Conservation (phyloP, 495 filamentous ascomycete genomes). For the Aspergillus egyptiacus region DNA sequence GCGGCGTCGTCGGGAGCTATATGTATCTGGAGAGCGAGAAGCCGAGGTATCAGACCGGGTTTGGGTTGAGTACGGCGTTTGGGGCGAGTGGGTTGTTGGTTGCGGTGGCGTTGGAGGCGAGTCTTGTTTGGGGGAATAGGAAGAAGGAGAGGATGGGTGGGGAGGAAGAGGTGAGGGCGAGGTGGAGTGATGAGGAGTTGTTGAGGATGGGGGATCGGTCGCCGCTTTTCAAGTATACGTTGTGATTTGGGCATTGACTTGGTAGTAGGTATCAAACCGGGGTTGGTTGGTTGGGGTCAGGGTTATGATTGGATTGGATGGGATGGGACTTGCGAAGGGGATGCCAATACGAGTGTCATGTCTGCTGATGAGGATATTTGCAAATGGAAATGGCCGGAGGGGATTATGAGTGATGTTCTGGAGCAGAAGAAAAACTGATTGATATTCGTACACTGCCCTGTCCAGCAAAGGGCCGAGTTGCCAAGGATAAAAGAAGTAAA, state of each 20-base stretch:
- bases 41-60: conserved; percentile 29
- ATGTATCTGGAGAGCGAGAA: conserved; percentile 30
- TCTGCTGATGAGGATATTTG: no score
- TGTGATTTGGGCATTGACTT: conserved; percentile 1
- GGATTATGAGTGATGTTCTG: no score
- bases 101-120: conserved; percentile 20
- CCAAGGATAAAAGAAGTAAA: no score
- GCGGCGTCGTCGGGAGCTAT: conserved; percentile 31
- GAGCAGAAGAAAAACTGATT: no score
- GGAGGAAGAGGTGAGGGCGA: conserved; percentile 26
- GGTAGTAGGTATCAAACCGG: no score
- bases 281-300: no score
- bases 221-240: conserved; percentile 36
- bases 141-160: conserved; percentile 22
- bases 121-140: conserved; percentile 19
- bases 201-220: conserved; percentile 40
- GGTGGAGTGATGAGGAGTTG: conserved; percentile 31
- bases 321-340: background rate
- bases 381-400: no score
- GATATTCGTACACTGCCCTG: no score
- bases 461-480: no score
- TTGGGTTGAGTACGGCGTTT: conserved; percentile 26
- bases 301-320: background rate
- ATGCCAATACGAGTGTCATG: no score
- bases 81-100: conserved; percentile 18